These are phyloP conservation scores for Nigrograna mackinnonii DNA, from an alignment of 2,329 filamentous ascomycete species.

Conservation along the genomic window DNA sequence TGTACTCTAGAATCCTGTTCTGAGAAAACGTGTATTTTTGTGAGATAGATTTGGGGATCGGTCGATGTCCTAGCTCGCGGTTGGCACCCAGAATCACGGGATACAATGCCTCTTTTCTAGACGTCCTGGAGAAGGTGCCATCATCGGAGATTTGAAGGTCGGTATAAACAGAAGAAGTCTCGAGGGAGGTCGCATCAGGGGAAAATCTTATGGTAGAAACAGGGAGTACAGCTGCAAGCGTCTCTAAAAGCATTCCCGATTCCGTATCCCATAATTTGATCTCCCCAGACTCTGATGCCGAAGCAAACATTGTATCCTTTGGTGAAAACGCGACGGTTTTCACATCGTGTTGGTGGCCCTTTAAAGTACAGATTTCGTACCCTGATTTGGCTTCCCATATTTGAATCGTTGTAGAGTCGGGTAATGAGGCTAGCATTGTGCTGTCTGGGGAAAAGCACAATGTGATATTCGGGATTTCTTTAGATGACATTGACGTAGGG, in stretches of 20 bases:
- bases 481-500: not conserved
- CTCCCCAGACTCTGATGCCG: conserved; percentile 13
- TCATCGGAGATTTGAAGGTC: too few species aligned
- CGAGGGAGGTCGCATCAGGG: too few species aligned
- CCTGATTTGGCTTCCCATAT: not conserved
- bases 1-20: too few species aligned
- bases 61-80: too few species aligned
- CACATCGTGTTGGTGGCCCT: too few species aligned
- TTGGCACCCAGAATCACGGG: too few species aligned
- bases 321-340: conserved; percentile 13
- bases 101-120: too few species aligned
- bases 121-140: too few species aligned
- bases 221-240: not conserved
- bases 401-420: not conserved
- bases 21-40: too few species aligned
- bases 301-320: conserved; percentile 14
- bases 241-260: conserved; percentile 2
- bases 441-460: not conserved
- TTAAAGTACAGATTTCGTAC: too few species aligned
- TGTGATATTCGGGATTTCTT: not conserved
- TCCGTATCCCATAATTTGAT: conserved; percentile 16
- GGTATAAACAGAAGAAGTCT: too few species aligned
- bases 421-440: not conserved
- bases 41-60: too few species aligned
- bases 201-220: not conserved